These are phyloP conservation scores for Leccinum ambiguum DNA, from an alignment of 1,284 basidiomycete species.

Conservation along the genomic window DNA sequence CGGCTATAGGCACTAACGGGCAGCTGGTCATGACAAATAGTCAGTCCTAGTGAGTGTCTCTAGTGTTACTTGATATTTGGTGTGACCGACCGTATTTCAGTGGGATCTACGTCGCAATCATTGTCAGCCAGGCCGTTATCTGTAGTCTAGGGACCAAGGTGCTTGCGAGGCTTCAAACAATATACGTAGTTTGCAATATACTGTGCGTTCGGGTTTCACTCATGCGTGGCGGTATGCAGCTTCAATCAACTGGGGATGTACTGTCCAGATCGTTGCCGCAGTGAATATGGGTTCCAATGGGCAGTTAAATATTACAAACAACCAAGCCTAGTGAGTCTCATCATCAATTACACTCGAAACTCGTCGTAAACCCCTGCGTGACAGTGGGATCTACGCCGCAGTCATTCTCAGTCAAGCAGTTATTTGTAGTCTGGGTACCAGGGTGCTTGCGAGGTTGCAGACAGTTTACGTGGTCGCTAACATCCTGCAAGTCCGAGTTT, in stretches of 20 bases:
- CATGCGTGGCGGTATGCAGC: neutral
- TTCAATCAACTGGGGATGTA: slow-evolving; percentile 2
- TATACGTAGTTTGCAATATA: slow-evolving; percentile 33
- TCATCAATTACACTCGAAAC: neutral
- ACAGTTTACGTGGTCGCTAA: neutral
- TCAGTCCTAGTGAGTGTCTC: slow-evolving; percentile 32
- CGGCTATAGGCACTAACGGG: slow-evolving; percentile 34
- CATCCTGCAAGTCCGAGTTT: neutral
- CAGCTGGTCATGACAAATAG: slow-evolving; percentile 29
- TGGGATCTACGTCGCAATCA: slow-evolving; percentile 32
- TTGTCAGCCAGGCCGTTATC: slow-evolving; percentile 35
- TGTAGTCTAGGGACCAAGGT: slow-evolving; percentile 43
- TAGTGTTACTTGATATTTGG: no score
- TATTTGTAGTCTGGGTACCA: slow-evolving; percentile 1
- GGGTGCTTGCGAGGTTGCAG: slow-evolving; percentile 1
- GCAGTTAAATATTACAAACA: neutral
- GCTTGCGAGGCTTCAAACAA: slow-evolving; percentile 34
- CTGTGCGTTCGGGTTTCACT: slow-evolving; percentile 26
- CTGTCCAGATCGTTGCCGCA: slow-evolving; percentile 1
- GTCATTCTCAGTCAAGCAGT: slow-evolving; percentile 1
- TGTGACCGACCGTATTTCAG: slow-evolving; percentile 19
- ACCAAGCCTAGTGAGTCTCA: neutral
- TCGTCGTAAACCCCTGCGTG: neutral
- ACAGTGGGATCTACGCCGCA: slow-evolving; percentile 1
- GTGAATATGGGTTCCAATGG: slow-evolving; percentile 2